A percentile compares a stretch with the other conserved stretches of the same genome.
These are phyloP conservation scores for Paraconiothyrium sp. DNA, from an alignment of 2,329 filamentous ascomycete genomes.

Conservation along the genomic window DNA sequence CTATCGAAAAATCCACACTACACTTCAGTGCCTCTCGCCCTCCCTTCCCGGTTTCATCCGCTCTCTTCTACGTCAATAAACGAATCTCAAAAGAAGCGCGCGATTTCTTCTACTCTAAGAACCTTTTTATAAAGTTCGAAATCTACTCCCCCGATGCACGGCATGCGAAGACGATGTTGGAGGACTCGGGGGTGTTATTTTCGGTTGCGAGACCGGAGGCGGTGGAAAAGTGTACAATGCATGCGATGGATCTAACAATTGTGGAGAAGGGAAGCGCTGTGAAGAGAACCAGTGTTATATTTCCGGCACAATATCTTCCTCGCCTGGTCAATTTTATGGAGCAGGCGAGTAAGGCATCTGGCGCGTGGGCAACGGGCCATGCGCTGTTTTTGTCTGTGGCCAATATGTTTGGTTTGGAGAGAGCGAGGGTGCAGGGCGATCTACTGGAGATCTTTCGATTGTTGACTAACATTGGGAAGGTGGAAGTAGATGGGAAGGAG, in stretches of 20 bases:
- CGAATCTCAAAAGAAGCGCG: slow-evolving; percentile 33
- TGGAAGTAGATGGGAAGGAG: slow-evolving; percentile 28
- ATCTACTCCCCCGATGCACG: slow-evolving; percentile 39
- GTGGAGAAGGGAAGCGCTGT: slow-evolving; percentile 40
- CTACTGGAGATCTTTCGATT: slow-evolving; percentile 44
- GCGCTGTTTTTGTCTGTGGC: slow-evolving; percentile 32
- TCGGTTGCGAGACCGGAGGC: slow-evolving; percentile 19
- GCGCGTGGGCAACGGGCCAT: slow-evolving; percentile 35
- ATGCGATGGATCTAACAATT: slow-evolving; percentile 41
- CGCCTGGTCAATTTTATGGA: slow-evolving; percentile 47
- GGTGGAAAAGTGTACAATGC: slow-evolving; percentile 24
- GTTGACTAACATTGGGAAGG: slow-evolving; percentile 33
- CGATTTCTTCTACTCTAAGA: slow-evolving; percentile 44
- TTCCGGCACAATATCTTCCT: slow-evolving; percentile 47
- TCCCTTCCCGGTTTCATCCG: slow-evolving; percentile 36
- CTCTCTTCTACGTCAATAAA: slow-evolving; percentile 41
- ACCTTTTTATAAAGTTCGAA: slow-evolving; percentile 40
- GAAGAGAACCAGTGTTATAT: slow-evolving; percentile 41
- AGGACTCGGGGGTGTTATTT: slow-evolving; percentile 45
- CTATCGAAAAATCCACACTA: slow-evolving; percentile 31
- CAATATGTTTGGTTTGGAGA: slow-evolving; percentile 37
- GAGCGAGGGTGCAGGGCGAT: slow-evolving; percentile 42
- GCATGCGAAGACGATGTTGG: slow-evolving; percentile 43
- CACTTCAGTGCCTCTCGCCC: slow-evolving; percentile 40
- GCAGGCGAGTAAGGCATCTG: slow-evolving; percentile 31